Conservation (phyloP, 139 green algal species). For the Chlorella sorokiniana region DNA sequence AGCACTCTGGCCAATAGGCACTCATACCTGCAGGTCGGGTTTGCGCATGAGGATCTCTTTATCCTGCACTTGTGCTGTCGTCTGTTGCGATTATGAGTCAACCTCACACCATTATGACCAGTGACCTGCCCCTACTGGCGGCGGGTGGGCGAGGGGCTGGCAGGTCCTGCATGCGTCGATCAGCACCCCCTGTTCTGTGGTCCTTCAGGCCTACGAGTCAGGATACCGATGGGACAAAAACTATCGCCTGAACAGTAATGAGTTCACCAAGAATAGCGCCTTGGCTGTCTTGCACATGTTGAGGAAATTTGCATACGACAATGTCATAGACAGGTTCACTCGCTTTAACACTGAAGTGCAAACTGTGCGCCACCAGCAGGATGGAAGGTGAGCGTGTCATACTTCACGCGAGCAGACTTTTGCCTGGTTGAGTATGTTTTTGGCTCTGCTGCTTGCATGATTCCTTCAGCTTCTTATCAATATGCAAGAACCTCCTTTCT, state of each 20-base stretch:
- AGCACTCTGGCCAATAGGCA: conserved; percentile 34
- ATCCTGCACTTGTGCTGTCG: background rate
- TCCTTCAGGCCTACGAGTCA: conserved; percentile 34
- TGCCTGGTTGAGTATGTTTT: background rate
- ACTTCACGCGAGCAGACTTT: background rate
- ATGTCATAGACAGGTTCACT: background rate
- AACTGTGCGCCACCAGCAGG: background rate
- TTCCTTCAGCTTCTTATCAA: background rate
- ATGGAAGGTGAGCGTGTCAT: background rate
- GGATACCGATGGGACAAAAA: conserved; percentile 34
- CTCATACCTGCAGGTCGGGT: conserved; percentile 33
- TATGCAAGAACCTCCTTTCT: conserved; percentile 19
- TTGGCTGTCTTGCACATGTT: background rate
- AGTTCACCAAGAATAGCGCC: conserved; percentile 6
- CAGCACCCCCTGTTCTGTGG: too few relatives aligned
- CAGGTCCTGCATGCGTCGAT: background rate
- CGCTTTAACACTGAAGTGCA: background rate
- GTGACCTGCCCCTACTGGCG: background rate
- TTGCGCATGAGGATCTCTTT: background rate
- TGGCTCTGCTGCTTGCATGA: background rate
- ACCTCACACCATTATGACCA: background rate
- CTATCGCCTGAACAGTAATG: conserved; percentile 15
- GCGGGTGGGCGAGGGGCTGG: background rate
- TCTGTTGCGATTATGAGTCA: background rate
- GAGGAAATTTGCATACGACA: background rate